Evolutionary conservation across 129 eudicot species (phyloP).

Genomic region (Centrapalus pauciflorus): DNA sequence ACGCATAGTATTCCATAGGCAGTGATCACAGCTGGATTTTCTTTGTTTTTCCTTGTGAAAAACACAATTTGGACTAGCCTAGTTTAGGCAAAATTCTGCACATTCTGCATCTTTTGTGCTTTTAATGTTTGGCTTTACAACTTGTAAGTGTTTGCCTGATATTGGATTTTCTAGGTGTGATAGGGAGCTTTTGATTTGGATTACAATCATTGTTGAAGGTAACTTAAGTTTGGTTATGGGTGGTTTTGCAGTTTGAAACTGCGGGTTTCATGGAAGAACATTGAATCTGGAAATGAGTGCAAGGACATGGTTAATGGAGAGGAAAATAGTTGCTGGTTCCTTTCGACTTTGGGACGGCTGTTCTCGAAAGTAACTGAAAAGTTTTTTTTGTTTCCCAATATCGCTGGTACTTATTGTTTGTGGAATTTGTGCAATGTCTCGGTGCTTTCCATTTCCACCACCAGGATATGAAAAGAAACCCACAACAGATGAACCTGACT

Average conservation of each 20-base stretch:
- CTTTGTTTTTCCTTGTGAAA: slow-evolving; percentile 9
- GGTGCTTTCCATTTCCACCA: slow-evolving; percentile 84
- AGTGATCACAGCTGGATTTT: slow-evolving; percentile 23
- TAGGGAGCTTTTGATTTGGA: slow-evolving; percentile 7
- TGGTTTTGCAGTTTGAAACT: slow-evolving; percentile 21
- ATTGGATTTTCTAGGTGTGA: slow-evolving; percentile 1
- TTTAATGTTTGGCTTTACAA: neutral
- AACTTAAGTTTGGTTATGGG: slow-evolving; percentile 19
- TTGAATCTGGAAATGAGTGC: slow-evolving; percentile 62
- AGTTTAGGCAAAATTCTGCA: neutral
- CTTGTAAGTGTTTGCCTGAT: neutral
- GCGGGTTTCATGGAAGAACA: slow-evolving; percentile 25
- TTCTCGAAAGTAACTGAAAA: slow-evolving; percentile 34
- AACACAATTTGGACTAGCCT: slow-evolving; percentile 11
- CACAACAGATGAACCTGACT: slow-evolving; percentile 42
- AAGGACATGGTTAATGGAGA: slow-evolving; percentile 85
- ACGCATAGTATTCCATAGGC: slow-evolving; percentile 4
- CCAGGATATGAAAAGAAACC: slow-evolving; percentile 78
- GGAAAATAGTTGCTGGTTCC: slow-evolving; percentile 61
- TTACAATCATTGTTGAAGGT: slow-evolving; percentile 10
- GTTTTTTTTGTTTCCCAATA: slow-evolving; percentile 22
- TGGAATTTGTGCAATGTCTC: slow-evolving; percentile 52
- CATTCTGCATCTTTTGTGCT: neutral
- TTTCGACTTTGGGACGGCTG: slow-evolving; percentile 46
- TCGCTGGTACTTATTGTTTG: slow-evolving; percentile 21